Base-by-base conservation (phyloP, 495 filamentous ascomycete genomes). In the Aspergillus nidulans region DNA sequence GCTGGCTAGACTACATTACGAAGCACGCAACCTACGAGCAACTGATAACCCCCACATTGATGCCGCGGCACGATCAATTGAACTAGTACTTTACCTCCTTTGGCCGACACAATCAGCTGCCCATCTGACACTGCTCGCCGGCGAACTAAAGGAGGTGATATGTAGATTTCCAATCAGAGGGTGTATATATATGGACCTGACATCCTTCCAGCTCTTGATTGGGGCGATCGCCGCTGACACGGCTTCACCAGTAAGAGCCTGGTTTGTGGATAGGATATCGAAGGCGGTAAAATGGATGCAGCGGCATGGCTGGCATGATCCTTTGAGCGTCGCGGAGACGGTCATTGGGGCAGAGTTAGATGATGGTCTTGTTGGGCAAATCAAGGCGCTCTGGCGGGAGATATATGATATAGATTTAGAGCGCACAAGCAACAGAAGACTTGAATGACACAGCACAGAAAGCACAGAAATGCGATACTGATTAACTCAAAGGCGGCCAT, bases 101-200 rank as follows among this genome's bases (percentile, higher is more conserved):
- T 58, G 55, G 55, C 55, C 59, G 8, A 28, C 50, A 0, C 25
- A 30, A 16, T 44, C 52, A 13, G 26, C 15, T 3, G 57, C 56
- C 16, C 38, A 64, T 45, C 32, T 63, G 3, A 57, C 55, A 0
- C 45, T 56, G 2, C 52, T 64, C 19, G 58, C 61, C 8, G 49
- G 41, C 10, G 58, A 66, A 38, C 42, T 64, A 6, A 53, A 57
- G 55, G 55, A 60, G 12, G 46, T 53, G 1, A 56, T 62, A 25
- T 48, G 15, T 20, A 39, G 43, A 26, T 55, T 44, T 6, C 63
- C 55, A n/a, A 48, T 59, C n/a, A 56, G 49, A 20, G 45, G 58
- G 8, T 66, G 63, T 47, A 39, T 32, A 3, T 64, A 59, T 28
- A 61, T 59, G 61, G 53, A 66, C 19, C 23, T 66, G 41, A 66